Evolutionary conservation across 2,329 filamentous ascomycete genomes (phyloP), one percentile per base, ranked within the genome.

Genomic region (Fusarium sp.): DNA sequence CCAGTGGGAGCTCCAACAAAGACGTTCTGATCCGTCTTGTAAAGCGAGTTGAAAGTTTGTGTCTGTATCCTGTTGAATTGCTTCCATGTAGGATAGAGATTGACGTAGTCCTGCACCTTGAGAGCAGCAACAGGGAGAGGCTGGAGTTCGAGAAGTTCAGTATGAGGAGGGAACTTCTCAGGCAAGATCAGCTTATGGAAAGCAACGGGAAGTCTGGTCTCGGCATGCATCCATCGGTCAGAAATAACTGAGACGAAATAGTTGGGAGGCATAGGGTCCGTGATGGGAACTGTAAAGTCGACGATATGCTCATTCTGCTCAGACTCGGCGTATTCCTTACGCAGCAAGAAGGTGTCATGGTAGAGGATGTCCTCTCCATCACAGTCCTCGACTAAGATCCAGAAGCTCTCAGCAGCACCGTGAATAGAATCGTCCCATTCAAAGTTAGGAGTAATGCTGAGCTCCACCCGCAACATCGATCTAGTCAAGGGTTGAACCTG

Each of bases 51-150:
- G 84, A 98, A 99, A 0, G 93, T 93, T 78, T 99, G 96, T 1
- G 96, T 97, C 80, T 99, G 97, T 13, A 99, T 92, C 78, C 96
- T 96, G 83, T 99, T 99, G 85, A 99, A 99, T 67, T 92, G 89
- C 57, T 89, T 86, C 89, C 93, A 97, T 31, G 91, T 85, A 5
- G 92, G 89, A 76, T 97, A 99, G 20, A 99, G 82, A 26, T 87
- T 86, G 62, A 91, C 86, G 74, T 92, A 97, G 66, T 97, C 94
- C 66, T 92, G 89, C 20, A 88, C 87, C 84, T 98, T 98, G 57
- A 99, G 82, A 1, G 95, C 94, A 44, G 93, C 89, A 30, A 97
- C 91, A 1, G 95, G 94, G 26, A 98, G 85, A 23, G 94, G 92
- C 76, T 99, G 96, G 72, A 99, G 86, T 75, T 98, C 94, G 23